Conservation (phyloP, 2,329 filamentous ascomycete genomes). For the Huntiella moniliformis region DNA sequence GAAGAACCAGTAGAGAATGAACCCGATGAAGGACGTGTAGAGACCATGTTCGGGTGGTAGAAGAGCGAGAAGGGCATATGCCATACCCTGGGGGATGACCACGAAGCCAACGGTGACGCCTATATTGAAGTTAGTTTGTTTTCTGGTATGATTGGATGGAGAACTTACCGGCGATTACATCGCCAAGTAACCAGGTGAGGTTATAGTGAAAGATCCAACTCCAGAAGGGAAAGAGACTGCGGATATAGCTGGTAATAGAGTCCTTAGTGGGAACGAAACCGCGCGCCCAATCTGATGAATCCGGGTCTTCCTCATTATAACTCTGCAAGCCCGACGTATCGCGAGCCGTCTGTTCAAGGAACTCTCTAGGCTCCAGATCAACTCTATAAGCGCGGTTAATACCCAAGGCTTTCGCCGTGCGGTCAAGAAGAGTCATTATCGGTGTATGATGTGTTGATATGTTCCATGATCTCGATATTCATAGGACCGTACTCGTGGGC, state of each 20-base stretch:
- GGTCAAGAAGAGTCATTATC: too few relatives aligned
- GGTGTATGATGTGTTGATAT: too few relatives aligned
- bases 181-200: slow-evolving; percentile 26
- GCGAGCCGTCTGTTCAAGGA: slow-evolving; percentile 16
- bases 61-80: slow-evolving; percentile 30
- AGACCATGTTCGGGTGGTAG: slow-evolving; percentile 31
- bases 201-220: slow-evolving; percentile 34
- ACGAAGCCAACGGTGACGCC: slow-evolving; percentile 63
- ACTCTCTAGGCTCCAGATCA: slow-evolving; percentile 15
- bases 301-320: slow-evolving; percentile 12
- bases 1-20: slow-evolving; percentile 91
- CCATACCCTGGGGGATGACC: slow-evolving; percentile 36
- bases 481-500: too few relatives aligned
- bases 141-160: background rate
- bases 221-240: slow-evolving; percentile 28
- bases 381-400: slow-evolving; percentile 18
- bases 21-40: slow-evolving; percentile 81
- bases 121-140: slow-evolving; percentile 2
- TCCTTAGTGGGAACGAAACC: slow-evolving; percentile 7
- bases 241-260: slow-evolving; percentile 18
- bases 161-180: slow-evolving; percentile 42
- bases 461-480: too few relatives aligned
- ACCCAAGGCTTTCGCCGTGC: slow-evolving; percentile 16
- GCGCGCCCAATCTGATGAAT: slow-evolving; percentile 7
- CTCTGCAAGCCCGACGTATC: slow-evolving; percentile 7